phyloP scores from a whole-genome alignment of 2,329 filamentous ascomycete species.

The Paracoccidioides brasiliensis region DNA sequence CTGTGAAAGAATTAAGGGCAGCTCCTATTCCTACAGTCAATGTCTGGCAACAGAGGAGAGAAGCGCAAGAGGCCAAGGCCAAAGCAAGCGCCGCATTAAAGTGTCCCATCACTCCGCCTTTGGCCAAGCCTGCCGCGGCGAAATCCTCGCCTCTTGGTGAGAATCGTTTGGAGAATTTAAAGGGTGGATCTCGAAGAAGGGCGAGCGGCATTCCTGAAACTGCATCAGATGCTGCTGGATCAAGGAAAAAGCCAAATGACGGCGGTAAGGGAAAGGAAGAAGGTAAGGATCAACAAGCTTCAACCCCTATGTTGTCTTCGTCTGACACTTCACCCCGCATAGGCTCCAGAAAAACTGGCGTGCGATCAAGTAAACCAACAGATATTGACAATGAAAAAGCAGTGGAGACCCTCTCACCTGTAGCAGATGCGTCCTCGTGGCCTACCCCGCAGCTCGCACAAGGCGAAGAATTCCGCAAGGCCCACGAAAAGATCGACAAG shows the following conservation, averaged over 20 bases:
- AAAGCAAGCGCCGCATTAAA: slow-evolving; percentile 27
- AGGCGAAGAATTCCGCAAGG: slow-evolving; percentile 63
- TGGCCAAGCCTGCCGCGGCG: slow-evolving; percentile 4
- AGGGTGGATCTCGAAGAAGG: slow-evolving; percentile 25
- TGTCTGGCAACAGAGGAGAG: slow-evolving; percentile 69
- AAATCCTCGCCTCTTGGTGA: slow-evolving; percentile 12
- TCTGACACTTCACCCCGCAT: neutral
- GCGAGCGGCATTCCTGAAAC: slow-evolving; percentile 21
- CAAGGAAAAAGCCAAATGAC: slow-evolving; percentile 22
- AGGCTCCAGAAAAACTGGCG: slow-evolving; percentile 14
- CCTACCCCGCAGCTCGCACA: slow-evolving; percentile 74
- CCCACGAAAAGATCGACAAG: slow-evolving; percentile 46
- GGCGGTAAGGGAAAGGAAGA: slow-evolving; percentile 32
- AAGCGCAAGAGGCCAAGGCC: slow-evolving; percentile 44
- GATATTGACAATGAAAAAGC: slow-evolving; percentile 9
- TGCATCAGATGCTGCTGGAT: slow-evolving; percentile 9
- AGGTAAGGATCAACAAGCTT: slow-evolving; percentile 11
- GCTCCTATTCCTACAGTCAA: slow-evolving; percentile 77
- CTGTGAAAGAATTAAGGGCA: slow-evolving; percentile 55
- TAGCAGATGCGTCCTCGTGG: slow-evolving; percentile 70
- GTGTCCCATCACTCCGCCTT: slow-evolving; percentile 11
- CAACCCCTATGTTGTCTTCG: neutral
- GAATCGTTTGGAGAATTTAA: slow-evolving; percentile 28
- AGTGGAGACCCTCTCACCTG: slow-evolving; percentile 43
- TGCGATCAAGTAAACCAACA: slow-evolving; percentile 8